Conservation (phyloP, 2,329 filamentous ascomycete genomes). For the Pseudogymnoascus sp. region DNA sequence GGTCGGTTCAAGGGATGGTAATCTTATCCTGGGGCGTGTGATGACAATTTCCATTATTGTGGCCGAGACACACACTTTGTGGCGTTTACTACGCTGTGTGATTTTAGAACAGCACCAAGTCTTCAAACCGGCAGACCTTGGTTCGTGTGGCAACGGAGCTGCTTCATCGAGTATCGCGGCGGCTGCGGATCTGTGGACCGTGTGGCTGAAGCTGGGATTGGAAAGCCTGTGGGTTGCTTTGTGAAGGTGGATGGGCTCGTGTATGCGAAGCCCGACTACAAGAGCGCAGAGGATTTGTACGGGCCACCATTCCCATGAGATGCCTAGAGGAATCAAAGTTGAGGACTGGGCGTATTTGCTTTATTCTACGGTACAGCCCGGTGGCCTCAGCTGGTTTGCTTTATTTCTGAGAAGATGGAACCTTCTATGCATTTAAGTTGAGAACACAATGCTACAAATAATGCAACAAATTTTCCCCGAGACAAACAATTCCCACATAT, state of each 20-base stretch:
- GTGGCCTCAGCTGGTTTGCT: background rate
- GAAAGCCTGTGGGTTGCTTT: background rate
- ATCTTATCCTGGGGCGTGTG: no score
- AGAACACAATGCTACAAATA: background rate
- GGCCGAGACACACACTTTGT: no score
- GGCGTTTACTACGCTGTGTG: no score
- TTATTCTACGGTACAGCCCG: background rate
- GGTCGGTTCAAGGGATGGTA: no score
- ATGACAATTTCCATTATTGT: no score
- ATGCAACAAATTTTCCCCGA: background rate
- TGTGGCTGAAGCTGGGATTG: background rate
- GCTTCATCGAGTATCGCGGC: no score
- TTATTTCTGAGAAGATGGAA: background rate
- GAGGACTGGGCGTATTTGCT: conserved; percentile 62
- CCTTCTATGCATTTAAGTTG: background rate
- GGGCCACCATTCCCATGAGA: conserved; percentile 32
- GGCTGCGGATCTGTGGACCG: background rate
- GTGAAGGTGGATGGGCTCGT: background rate
- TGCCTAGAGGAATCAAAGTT: conserved; percentile 57
- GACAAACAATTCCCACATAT: background rate
- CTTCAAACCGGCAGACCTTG: no score
- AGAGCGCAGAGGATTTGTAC: background rate
- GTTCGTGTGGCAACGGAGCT: no score
- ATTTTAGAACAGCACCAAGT: no score
- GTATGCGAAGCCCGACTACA: background rate